Evolutionary conservation across 2,329 filamentous ascomycete species (phyloP).

Genomic region (Fusarium tuaranense): DNA sequence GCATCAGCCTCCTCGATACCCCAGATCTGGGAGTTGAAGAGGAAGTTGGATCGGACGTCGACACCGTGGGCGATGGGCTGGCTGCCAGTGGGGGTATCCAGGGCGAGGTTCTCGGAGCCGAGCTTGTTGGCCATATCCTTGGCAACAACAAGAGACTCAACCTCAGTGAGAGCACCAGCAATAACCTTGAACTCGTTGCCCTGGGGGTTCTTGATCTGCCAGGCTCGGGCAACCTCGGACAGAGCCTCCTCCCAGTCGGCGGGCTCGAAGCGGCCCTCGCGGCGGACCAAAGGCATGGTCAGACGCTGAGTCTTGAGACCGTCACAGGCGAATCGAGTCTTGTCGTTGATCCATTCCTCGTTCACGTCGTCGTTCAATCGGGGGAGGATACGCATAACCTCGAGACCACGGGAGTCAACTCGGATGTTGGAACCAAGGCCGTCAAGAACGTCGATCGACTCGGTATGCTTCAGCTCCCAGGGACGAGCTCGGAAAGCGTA

Average conservation of each 20-base stretch:
- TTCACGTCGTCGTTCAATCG: conserved; percentile 98
- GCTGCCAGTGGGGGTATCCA: conserved; percentile 88
- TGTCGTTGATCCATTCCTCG: conserved; percentile 99
- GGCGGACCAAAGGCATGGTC: conserved; percentile 90
- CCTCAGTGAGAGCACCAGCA: conserved; percentile 90
- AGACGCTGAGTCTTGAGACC: conserved; percentile 96
- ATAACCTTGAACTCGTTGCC: conserved; percentile 97
- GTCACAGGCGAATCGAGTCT: conserved; percentile 95
- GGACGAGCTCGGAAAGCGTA: conserved; percentile 97
- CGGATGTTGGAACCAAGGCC: conserved; percentile 94
- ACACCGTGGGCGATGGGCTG: conserved; percentile 90
- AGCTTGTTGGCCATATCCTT: conserved; percentile 98
- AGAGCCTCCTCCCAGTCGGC: conserved; percentile 96
- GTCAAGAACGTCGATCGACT: conserved; percentile 95
- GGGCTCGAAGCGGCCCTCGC: conserved; percentile 90
- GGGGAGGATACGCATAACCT: conserved; percentile 95
- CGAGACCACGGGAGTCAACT: conserved; percentile 90
- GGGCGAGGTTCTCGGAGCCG: conserved; percentile 92
- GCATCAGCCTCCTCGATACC: conserved; percentile 94
- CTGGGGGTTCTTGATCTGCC: conserved; percentile 82
- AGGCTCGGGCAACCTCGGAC: conserved; percentile 85
- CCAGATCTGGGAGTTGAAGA: conserved; percentile 95
- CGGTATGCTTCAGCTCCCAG: conserved; percentile 96
- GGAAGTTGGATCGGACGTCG: conserved; percentile 93
- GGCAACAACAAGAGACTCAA: conserved; percentile 93